A percentile compares a stretch with the other conserved stretches of the same genome.
Evolutionary conservation across 306 rosid species (phyloP).

Genomic region (Cucurbita argyrosperma): DNA sequence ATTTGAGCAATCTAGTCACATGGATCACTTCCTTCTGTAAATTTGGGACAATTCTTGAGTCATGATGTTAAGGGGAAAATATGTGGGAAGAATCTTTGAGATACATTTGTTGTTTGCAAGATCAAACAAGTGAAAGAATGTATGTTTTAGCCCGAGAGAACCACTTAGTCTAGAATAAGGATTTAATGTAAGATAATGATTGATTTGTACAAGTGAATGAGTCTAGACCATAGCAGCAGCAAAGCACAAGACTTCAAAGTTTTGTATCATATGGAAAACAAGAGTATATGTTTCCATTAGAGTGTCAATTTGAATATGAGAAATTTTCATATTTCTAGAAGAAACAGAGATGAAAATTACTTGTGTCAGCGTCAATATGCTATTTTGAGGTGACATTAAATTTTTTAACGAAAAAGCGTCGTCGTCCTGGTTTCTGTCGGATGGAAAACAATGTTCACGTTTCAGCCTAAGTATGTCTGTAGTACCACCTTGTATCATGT

Average conservation of each 20-base stretch:
- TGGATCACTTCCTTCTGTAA: neutral
- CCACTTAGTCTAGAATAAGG: neutral
- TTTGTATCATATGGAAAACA: neutral
- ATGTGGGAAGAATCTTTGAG: neutral
- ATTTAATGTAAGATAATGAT: neutral
- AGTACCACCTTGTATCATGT: neutral
- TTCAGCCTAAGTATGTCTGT: neutral
- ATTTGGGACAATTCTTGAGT: neutral
- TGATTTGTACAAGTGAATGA: neutral
- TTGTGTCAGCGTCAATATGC: neutral
- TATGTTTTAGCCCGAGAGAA: neutral
- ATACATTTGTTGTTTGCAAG: neutral
- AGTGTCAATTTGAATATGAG: neutral
- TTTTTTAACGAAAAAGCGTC: neutral
- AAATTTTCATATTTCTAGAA: neutral
- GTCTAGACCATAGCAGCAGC: neutral
- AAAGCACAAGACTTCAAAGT: neutral
- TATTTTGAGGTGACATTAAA: neutral
- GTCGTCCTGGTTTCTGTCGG: neutral
- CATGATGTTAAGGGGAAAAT: neutral
- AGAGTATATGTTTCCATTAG: neutral
- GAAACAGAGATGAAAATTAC: neutral
- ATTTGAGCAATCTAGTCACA: neutral
- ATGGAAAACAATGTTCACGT: neutral
- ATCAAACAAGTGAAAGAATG: neutral